A percentile compares a stretch with the other conserved stretches of the same genome.
Evolutionary conservation across 2,329 filamentous ascomycete genomes (phyloP).

Genomic region (Chrysoporthe puriensis): DNA sequence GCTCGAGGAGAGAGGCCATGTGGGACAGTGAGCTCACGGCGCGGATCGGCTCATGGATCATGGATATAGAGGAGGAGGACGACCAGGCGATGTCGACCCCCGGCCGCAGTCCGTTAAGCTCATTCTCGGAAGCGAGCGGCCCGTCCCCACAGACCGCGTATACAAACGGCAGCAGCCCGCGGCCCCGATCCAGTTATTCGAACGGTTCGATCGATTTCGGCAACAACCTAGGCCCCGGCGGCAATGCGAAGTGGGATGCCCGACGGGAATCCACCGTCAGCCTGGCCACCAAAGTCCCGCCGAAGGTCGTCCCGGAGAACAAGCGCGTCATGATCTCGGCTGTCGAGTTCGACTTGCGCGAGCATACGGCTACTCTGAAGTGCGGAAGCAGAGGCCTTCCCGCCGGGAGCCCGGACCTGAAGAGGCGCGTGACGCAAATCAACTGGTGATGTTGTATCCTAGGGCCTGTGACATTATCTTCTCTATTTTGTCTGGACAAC

Average conservation of each 20-base stretch:
- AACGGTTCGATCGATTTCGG: constrained; percentile 41
- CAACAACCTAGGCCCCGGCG: constrained; percentile 46
- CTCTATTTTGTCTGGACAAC: background rate
- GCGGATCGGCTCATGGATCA: constrained; percentile 59
- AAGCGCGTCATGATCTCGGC: constrained; percentile 60
- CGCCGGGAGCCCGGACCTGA: constrained; percentile 50
- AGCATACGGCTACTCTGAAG: constrained; percentile 52
- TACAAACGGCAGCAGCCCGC: constrained; percentile 33
- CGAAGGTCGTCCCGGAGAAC: constrained; percentile 51
- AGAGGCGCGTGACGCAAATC: constrained; percentile 51
- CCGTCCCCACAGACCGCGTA: constrained; percentile 25
- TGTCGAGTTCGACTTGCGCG: constrained; percentile 60
- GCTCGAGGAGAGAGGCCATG: constrained; percentile 67
- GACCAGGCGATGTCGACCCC: constrained; percentile 37
- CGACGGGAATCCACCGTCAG: constrained; percentile 34
- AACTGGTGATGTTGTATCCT: constrained; percentile 47
- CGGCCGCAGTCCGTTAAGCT: constrained; percentile 32
- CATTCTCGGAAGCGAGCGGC: constrained; percentile 22
- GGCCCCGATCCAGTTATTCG: constrained; percentile 30
- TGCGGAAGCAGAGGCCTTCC: constrained; percentile 59
- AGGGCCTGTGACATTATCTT: background rate
- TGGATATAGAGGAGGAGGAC: constrained; percentile 57
- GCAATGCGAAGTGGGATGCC: constrained; percentile 47
- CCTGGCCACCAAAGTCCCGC: constrained; percentile 33
- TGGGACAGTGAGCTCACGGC: constrained; percentile 68